A percentile compares a stretch with the other conserved stretches of the same genome.
These are phyloP conservation scores for Pseudocercospora fuligena DNA, from an alignment of 2,329 filamentous ascomycete genomes.

Conservation along the genomic window DNA sequence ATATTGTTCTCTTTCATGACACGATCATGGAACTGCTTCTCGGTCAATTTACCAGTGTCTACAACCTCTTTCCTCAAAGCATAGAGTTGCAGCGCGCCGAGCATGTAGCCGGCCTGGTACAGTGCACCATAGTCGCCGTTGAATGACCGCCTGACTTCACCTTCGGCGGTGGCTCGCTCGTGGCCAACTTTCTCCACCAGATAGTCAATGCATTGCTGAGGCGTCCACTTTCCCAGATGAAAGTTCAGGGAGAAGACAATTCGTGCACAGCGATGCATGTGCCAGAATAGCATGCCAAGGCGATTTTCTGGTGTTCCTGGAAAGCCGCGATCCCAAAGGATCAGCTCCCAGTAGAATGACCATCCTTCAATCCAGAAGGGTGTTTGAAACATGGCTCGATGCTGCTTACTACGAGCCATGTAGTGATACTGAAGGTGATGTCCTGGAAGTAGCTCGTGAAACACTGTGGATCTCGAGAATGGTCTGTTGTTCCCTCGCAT, in stretches of 20 bases:
- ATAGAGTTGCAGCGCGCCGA: slow-evolving; percentile 63
- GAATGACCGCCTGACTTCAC: slow-evolving; percentile 63
- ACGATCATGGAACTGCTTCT: slow-evolving; percentile 62
- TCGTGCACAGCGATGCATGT: slow-evolving; percentile 65
- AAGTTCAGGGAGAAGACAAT: slow-evolving; percentile 64
- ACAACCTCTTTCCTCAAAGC: slow-evolving; percentile 57
- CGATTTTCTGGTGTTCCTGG: slow-evolving; percentile 56
- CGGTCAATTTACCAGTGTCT: slow-evolving; percentile 44
- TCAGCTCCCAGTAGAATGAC: slow-evolving; percentile 66
- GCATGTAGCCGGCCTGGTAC: slow-evolving; percentile 65
- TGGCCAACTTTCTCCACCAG: slow-evolving; percentile 63
- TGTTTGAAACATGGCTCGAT: slow-evolving; percentile 60
- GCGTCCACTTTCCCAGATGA: slow-evolving; percentile 60
- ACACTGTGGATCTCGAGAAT: slow-evolving; percentile 63
- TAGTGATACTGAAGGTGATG: slow-evolving; percentile 61
- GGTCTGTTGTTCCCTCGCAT: slow-evolving; percentile 65
- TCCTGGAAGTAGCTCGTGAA: slow-evolving; percentile 66
- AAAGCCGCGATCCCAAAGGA: slow-evolving; percentile 62
- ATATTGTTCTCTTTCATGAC: slow-evolving; percentile 59
- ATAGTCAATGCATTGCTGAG: slow-evolving; percentile 61
- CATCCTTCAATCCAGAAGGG: slow-evolving; percentile 66
- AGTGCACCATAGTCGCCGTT: slow-evolving; percentile 62
- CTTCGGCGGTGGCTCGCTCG: slow-evolving; percentile 64
- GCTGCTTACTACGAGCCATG: slow-evolving; percentile 53
- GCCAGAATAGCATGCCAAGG: slow-evolving; percentile 65